Evolutionary conservation across 108 stramenopile genomes (phyloP), one percentile per base, ranked within the genome.

Genomic region (Fragilaria crotonensis): DNA sequence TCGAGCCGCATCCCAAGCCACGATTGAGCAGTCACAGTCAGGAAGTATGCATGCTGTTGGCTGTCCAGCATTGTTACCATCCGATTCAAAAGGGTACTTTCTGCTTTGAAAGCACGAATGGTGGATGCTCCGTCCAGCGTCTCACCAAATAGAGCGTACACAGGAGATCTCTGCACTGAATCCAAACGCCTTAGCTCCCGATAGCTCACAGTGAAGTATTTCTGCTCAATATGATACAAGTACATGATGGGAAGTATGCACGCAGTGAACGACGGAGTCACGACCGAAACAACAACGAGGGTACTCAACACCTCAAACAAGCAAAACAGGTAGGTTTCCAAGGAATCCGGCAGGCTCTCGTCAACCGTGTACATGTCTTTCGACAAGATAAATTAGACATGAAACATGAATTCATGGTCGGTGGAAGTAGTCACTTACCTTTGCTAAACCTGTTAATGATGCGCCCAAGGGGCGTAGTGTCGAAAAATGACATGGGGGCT

Each of bases 1-100:
- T 95, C 85, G 1, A 95, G 70, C 23, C 97, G 77, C 7, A 96
- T 83, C 17, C 94, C 92, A 25, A 98, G 77, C 96, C 96, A 98
- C 59, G 90, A 90, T 57, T 91, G 89, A 17, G 91, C 75, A 22
- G 82, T 52, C 36, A 85, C 77, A 21, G 78, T 85, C 3, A 84
- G 59, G 47, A 63, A 80, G 60, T 87, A 89, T 5, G 93, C 95
- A 33, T 73, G 75, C 52, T 85, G 83, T 30, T 93, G 80, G 17
- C 52, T 51, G 49, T 88, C 68, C 14, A 88, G n/a, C 54, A 80
- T 65, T 0, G 20, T 59, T 2, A 59, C 57, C 77, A 93, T 78
- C 25, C 84, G 75, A 45, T 49, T 49, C 33, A 68, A 75, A 71
- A 94, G 79, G 14, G 73, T 55, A 20, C 59, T 22, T 56, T 87